Base-by-base conservation (phyloP, 2,329 filamentous ascomycete species). In the Aureobasidium sp. region DNA sequence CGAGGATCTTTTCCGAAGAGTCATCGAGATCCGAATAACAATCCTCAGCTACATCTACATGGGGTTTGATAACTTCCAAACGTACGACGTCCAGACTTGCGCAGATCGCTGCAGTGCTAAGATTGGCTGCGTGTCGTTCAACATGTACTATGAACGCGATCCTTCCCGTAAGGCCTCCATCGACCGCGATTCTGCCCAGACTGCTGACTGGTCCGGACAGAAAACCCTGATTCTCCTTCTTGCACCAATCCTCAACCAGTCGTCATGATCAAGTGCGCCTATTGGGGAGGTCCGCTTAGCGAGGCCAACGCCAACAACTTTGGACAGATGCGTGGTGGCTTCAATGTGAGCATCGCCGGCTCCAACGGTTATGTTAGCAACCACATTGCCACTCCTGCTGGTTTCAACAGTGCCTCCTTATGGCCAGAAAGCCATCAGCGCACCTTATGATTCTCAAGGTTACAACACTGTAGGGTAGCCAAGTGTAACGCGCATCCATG, bases 81-180 rank as follows among this genome's bases (percentile, higher is more conserved):
- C 35, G 14, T 12, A 37, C 35, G 35, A 29, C 27, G 27, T 29
- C 6, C 27, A 29, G 27, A 29, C 35, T 37, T 74, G 72, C 60
- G 64, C 66, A 12, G 48, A 57, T n/a, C 63, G 65, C 37, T 75
- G 73, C 58, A 67, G 72, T 56, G 63, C 66, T 27, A 63, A 63
- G 6, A 27, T 42, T 19, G 67, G 62, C 4, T 75, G 73, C 57
- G 42, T 62, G 19, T 67, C 65, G 29, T 73, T 75, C 67, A 75
- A 75, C 64, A 64, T 74, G 50, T 73, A 71, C 65, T 66, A 69
- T 47, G 72, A 74, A 62, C 69, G 74, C 47, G 71, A 74, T 58
- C 73, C 74, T 11, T 67, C 65, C 8, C 60, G 54, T 29, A 29
- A 3, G 27, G 27, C 27, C 27, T 29, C 5, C 27, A 29, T 29